Conservation (phyloP, 177 flowering plant genomes). For the Tripterygium wilfordii region DNA sequence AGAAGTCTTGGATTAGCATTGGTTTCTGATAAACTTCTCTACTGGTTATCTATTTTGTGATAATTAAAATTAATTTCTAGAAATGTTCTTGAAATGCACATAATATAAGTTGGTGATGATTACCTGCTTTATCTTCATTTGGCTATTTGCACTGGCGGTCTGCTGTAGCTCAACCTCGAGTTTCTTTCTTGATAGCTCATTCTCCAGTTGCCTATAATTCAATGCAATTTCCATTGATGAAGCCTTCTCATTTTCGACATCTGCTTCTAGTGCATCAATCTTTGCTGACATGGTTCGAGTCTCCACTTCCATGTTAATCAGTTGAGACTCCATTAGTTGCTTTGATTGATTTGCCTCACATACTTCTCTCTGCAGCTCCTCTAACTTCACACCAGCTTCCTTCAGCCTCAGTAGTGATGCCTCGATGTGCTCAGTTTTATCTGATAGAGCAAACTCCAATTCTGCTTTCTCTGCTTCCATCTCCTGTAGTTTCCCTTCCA, state of each 20-base stretch:
- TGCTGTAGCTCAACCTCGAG: slow-evolving; percentile 28
- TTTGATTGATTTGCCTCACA: slow-evolving; percentile 33
- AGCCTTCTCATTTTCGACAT: slow-evolving; percentile 50
- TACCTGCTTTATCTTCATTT: slow-evolving; percentile 54
- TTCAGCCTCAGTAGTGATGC: slow-evolving; percentile 30
- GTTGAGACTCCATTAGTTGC: slow-evolving; percentile 23
- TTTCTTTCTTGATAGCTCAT: slow-evolving; percentile 40
- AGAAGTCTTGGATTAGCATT: background rate
- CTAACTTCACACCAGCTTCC: slow-evolving; percentile 42
- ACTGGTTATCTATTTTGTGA: too few relatives aligned
- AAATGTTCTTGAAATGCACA: too few relatives aligned
- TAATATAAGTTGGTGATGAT: too few relatives aligned
- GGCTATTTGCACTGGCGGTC: slow-evolving; percentile 18
- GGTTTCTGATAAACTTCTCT: too few relatives aligned
- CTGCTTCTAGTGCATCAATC: slow-evolving; percentile 39
- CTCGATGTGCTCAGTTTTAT: slow-evolving; percentile 29
- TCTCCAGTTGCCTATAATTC: slow-evolving; percentile 53
- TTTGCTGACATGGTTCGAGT: slow-evolving; percentile 15
- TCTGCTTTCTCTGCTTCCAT: slow-evolving; percentile 42
- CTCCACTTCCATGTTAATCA: slow-evolving; percentile 23
- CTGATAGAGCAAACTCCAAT: slow-evolving; percentile 36
- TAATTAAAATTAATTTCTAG: too few relatives aligned
- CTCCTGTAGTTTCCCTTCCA: slow-evolving; percentile 42
- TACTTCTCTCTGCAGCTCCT: slow-evolving; percentile 47
- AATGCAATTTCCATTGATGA: slow-evolving; percentile 31